phyloP scores from a whole-genome alignment of 2,329 filamentous ascomycete species.

The Hypoxylon sp. region DNA sequence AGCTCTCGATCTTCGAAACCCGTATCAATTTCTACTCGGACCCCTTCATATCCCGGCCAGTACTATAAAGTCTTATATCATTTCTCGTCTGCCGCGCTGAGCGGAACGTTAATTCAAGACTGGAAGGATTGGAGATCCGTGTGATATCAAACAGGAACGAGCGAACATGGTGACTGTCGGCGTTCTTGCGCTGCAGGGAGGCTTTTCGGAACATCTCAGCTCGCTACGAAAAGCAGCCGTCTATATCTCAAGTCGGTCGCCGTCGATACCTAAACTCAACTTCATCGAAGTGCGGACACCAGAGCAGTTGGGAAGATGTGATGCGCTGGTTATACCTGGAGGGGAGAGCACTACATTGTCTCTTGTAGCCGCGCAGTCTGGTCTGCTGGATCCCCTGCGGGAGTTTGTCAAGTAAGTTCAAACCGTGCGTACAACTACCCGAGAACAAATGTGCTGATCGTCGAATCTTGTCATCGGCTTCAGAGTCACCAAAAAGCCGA shows the following conservation, averaged over 20 bases:
- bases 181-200: slow-evolving; percentile 85
- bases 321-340: slow-evolving; percentile 89
- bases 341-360: slow-evolving; percentile 96
- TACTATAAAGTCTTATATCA: neutral
- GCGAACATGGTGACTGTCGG: slow-evolving; percentile 63
- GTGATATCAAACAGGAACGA: slow-evolving; percentile 10
- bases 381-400: slow-evolving; percentile 83
- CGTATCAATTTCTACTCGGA: neutral
- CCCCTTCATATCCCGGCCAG: neutral
- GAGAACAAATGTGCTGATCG: slow-evolving; percentile 13
- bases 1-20: neutral
- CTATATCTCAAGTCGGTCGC: slow-evolving; percentile 53
- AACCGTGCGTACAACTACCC: neutral
- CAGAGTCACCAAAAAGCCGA: slow-evolving; percentile 80
- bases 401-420: slow-evolving; percentile 86
- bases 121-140: neutral
- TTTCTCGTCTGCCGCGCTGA: neutral
- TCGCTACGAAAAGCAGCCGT: slow-evolving; percentile 76
- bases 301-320: slow-evolving; percentile 76
- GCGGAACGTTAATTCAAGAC: neutral
- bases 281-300: slow-evolving; percentile 86
- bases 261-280: slow-evolving; percentile 56
- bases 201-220: slow-evolving; percentile 88
- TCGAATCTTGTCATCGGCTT: slow-evolving; percentile 6
- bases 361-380: slow-evolving; percentile 83